Evolutionary conservation across 495 filamentous ascomycete genomes (phyloP), one percentile per base, ranked within the genome.

Genomic region (Aspergillus mulundensis): DNA sequence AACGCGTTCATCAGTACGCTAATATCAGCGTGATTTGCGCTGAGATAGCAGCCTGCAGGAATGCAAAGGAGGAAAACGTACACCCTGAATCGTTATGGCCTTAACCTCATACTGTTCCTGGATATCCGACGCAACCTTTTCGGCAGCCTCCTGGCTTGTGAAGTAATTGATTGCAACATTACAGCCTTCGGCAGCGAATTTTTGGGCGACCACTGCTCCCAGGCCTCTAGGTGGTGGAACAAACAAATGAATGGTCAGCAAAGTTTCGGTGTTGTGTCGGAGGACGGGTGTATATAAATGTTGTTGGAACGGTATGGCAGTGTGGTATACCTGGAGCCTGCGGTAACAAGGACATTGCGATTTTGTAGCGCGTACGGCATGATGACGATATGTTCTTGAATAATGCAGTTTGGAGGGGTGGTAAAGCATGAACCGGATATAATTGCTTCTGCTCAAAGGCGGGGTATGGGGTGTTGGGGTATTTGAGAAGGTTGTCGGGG

Each of bases 111-210:
- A 77, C 41, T 78, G 67, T 45, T 70, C 69, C 46, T 76, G 66
- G 16, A 88, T 59, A 50, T 80, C 77, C 7, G 73, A 61, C 0
- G 76, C 80, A 12, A 87, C 67, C 20, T 76, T 74, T 47, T 84
- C 71, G 1, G 88, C 87, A 1, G 72, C 69, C 18, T 74, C 68
- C 40, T 65, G 67, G 63, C 72, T 82, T 20, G 78, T 78, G 54
- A 78, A 69, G 61, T 88, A 90, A 66, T 90, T 90, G 65, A 91
- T 84, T 15, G 83, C 85, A 44, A 90, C 67, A 62, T 88, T 88
- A 59, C 72, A 81, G 25, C 84, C 84, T 59, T 87, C 79, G 7
- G 74, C 68, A 6, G 87, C 87, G 64, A 90, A 90, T 36, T 85
- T 86, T 36, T 79, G 69, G 28, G 74, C 78, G 3, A 88, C 73